These are phyloP conservation scores for Auricularia sp. DNA, from an alignment of 768 basidiomycete genomes.

Conservation along the genomic window DNA sequence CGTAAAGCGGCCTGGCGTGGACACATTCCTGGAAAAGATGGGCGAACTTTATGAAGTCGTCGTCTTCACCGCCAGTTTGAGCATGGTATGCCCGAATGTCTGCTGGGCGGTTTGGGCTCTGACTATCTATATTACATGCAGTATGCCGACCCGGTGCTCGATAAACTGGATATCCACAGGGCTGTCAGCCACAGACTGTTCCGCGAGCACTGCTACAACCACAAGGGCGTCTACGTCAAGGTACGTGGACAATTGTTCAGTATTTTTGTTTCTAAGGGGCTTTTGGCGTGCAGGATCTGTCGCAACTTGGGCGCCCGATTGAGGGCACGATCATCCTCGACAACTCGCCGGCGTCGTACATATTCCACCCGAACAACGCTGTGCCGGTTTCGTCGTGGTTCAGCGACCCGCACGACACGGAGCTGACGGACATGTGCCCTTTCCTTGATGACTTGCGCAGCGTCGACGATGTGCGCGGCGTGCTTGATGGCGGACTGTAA, in stretches of 20 bases:
- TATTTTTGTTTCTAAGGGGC: background rate
- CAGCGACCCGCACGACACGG: slow-evolving; percentile 97
- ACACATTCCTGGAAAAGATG: slow-evolving; percentile 95
- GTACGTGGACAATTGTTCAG: slow-evolving; percentile 30
- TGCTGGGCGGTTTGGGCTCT: slow-evolving; percentile 5
- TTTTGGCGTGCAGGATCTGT: slow-evolving; percentile 61
- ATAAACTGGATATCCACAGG: slow-evolving; percentile 87
- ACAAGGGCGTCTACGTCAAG: slow-evolving; percentile 99
- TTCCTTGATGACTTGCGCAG: slow-evolving; percentile 82
- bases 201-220: slow-evolving; percentile 97
- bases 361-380: slow-evolving; percentile 98
- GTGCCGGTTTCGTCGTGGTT: slow-evolving; percentile 99
- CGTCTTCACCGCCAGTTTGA: slow-evolving; percentile 94
- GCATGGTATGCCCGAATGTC: slow-evolving; percentile 57
- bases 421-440: slow-evolving; percentile 89
- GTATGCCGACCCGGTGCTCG: slow-evolving; percentile 98
- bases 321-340: slow-evolving; percentile 94
- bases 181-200: slow-evolving; percentile 92
- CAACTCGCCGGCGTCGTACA: slow-evolving; percentile 97
- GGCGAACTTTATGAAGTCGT: slow-evolving; percentile 97
- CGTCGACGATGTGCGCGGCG: slow-evolving; percentile 85
- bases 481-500: slow-evolving; percentile 75
- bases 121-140: slow-evolving; percentile 22
- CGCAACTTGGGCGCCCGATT: slow-evolving; percentile 91
- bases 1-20: slow-evolving; percentile 96